Base-by-base conservation (phyloP, 192 early-diverging fungal species). In the Pilobolus umbonatus region DNA sequence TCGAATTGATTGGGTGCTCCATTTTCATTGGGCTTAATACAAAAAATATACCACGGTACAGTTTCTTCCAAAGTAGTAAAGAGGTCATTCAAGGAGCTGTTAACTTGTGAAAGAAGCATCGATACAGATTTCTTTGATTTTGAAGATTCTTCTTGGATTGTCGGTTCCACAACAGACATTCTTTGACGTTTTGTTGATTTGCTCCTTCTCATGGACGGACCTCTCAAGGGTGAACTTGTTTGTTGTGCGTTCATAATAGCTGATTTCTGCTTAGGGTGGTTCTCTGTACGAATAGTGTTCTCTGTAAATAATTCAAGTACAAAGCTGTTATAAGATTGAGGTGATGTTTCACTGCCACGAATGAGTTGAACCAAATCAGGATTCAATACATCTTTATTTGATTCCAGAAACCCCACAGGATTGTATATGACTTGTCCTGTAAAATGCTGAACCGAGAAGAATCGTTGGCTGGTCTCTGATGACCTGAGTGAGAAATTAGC, bases 291-390 rank as follows among this genome's bases (percentile, higher is more conserved):
- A 19, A 95, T 71, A 32, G 76, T 75, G 32, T 76, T 77, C 42
- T 90, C 87, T 14, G 83, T 80, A 61, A 95, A 90, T 39, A 95
- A 61, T 29, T 84, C 82, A 9, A 81, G 75, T 38, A 91, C 75
- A 61, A 95, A 93, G 1, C 80, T 72, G 60, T 90, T 89, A 52
- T 71, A 75, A 10, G 88, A 84, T 5, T 80, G 68, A 5, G 80
- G 70, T 24, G 76, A 80, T 14, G 62, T 66, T n/a, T 75, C 69
- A 22, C 67, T 54, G 2, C 88, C 88, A 36, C 90, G 83, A 81
- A 96, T 89, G 45, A 96, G 72, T 6, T 86, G 81, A 34, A 93
- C 86, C 73, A 93, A 91, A 65, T 95, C 90, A 2, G 87, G 78
- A 61, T 85, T 87, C 17, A 95, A 68, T 39, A 80, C 79, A 65